These are phyloP conservation scores for Coemansia sp. DNA, from an alignment of 192 early-diverging fungal species.

Conservation along the genomic window DNA sequence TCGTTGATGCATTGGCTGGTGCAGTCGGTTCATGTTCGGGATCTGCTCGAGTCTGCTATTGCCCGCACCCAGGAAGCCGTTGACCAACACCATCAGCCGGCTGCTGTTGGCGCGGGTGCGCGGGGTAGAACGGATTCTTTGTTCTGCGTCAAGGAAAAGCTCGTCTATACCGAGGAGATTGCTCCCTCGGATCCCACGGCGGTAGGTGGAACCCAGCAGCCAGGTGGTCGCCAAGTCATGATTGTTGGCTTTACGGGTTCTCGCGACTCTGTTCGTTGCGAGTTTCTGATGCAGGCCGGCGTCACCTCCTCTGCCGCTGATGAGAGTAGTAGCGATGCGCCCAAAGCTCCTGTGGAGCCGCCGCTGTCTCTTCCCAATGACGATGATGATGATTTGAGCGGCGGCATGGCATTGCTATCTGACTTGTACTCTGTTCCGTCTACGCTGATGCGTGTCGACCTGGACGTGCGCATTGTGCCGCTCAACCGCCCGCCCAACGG, in stretches of 20 bases:
- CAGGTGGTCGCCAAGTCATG: slow-evolving; percentile 30
- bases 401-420: slow-evolving; percentile 19
- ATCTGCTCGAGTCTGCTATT: slow-evolving; percentile 50
- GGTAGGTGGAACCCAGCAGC: slow-evolving; percentile 1
- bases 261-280: slow-evolving; percentile 48
- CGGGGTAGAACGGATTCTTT: slow-evolving; percentile 16
- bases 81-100: slow-evolving; percentile 4
- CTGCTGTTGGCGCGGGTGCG: not conserved
- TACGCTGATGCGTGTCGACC: slow-evolving; percentile 40
- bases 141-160: slow-evolving; percentile 45
- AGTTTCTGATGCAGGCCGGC: slow-evolving; percentile 45
- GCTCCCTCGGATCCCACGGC: not conserved
- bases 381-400: not conserved
- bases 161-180: slow-evolving; percentile 30
- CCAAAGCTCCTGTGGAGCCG: not conserved
- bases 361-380: not conserved
- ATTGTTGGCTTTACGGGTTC: slow-evolving; percentile 54
- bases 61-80: slow-evolving; percentile 35
- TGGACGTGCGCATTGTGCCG: slow-evolving; percentile 52
- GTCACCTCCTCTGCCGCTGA: slow-evolving; percentile 9
- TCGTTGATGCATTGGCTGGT: slow-evolving; percentile 57
- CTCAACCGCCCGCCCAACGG: slow-evolving; percentile 52
- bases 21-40: slow-evolving; percentile 45
- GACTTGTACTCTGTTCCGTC: slow-evolving; percentile 36
- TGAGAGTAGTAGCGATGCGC: not conserved